phyloP scores from a whole-genome alignment of 345 rosid genomes.

The Rhodomyrtus tomentosa region DNA sequence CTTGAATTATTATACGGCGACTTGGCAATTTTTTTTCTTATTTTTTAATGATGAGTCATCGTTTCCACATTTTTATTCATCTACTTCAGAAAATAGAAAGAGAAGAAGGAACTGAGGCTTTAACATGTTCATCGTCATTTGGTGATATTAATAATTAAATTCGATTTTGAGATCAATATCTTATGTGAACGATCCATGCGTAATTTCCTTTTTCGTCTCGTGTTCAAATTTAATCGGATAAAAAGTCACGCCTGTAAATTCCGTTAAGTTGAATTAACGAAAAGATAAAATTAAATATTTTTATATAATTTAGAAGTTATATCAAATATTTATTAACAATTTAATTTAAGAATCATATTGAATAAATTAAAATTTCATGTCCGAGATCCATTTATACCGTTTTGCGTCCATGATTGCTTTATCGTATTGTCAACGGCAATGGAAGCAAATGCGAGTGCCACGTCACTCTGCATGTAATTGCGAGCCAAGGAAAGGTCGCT shows the following conservation, averaged over 20 bases:
- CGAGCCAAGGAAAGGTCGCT: background rate
- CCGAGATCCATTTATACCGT: background rate
- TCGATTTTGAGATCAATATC: background rate
- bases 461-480: background rate
- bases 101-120: background rate
- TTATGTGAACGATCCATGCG: background rate
- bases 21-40: accelerated
- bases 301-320: accelerated
- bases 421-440: background rate
- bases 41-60: background rate
- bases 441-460: background rate
- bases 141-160: background rate
- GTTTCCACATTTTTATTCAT: background rate
- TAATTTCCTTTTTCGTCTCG: background rate
- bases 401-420: background rate
- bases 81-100: background rate
- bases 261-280: background rate
- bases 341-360: accelerated
- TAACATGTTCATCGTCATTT: background rate
- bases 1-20: background rate
- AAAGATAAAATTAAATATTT: background rate
- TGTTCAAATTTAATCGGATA: accelerated
- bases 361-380: background rate
- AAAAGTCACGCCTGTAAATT: accelerated
- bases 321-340: background rate